phyloP scores from a whole-genome alignment of 768 basidiomycete species.

The Porpolomopsis calyptriformis region DNA sequence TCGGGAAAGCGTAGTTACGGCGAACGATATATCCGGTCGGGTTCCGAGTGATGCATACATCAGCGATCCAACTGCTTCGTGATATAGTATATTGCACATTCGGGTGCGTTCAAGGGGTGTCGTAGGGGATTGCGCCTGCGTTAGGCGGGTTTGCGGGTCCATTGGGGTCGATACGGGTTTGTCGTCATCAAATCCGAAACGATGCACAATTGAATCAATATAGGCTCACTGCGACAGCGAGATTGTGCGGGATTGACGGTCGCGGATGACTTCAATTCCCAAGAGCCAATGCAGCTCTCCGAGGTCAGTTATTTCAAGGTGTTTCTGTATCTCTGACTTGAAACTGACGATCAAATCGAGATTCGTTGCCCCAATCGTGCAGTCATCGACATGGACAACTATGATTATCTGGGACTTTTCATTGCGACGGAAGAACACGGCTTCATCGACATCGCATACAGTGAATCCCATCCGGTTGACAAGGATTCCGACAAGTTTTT shows the following conservation, averaged over 20 bases:
- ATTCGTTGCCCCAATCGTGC: constrained; percentile 13
- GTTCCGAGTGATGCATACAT: constrained; percentile 24
- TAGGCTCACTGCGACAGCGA: constrained; percentile 22
- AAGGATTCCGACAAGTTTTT: constrained; percentile 7
- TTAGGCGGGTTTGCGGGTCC: constrained; percentile 3
- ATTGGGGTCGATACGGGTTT: constrained; percentile 15
- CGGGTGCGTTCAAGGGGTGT: not conserved
- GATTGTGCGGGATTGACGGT: constrained; percentile 11
- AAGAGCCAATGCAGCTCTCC: constrained; percentile 15
- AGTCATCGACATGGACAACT: constrained; percentile 17
- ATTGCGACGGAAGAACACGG: constrained; percentile 13
- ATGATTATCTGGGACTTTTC: constrained; percentile 9
- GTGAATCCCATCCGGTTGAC: constrained; percentile 8
- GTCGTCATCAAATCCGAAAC: too few relatives aligned
- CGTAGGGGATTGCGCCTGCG: not conserved
- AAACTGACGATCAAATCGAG: constrained; percentile 10
- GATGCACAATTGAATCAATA: constrained; percentile 22
- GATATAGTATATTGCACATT: not conserved
- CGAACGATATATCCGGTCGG: constrained; percentile 22
- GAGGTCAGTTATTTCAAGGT: constrained; percentile 20
- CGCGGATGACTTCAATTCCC: constrained; percentile 12
- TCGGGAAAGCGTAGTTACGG: constrained; percentile 18
- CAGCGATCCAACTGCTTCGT: constrained; percentile 17
- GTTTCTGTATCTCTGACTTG: constrained; percentile 10
- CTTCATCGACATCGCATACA: constrained; percentile 12